phyloP scores from a whole-genome alignment of 345 rosid genomes.

The Clausena lansium region DNA sequence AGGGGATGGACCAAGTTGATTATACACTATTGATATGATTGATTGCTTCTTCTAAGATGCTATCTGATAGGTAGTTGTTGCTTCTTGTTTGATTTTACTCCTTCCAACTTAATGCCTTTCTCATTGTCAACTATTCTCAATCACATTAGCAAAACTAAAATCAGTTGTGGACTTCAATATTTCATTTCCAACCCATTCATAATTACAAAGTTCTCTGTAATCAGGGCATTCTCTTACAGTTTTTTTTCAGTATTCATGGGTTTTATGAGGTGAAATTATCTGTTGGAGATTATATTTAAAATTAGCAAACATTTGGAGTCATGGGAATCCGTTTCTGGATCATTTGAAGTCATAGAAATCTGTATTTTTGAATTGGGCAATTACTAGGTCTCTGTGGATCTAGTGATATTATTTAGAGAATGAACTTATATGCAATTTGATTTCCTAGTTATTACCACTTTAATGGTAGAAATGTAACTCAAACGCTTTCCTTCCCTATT shows the following conservation, averaged over 20 bases:
- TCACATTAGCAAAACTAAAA: slow-evolving; percentile 5
- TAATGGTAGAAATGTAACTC: not conserved
- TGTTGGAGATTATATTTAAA: not conserved
- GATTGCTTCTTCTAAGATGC: slow-evolving; percentile 13
- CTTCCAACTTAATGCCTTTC: slow-evolving; percentile 7
- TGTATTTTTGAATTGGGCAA: not conserved
- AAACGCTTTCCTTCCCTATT: not conserved
- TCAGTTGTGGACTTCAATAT: slow-evolving; percentile 8
- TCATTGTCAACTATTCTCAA: slow-evolving; percentile 21
- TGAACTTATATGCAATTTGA: not conserved
- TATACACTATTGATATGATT: slow-evolving; percentile 1
- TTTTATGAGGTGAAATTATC: not conserved
- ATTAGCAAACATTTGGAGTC: not conserved
- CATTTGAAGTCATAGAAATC: not conserved
- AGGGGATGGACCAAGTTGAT: not conserved
- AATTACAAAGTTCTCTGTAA: slow-evolving; percentile 1
- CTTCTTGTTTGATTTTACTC: slow-evolving; percentile 6
- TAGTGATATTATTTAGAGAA: not conserved
- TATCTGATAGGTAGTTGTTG: slow-evolving; percentile 21
- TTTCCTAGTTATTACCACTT: not conserved
- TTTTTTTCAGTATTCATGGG: not conserved
- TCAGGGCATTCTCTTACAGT: slow-evolving; percentile 5
- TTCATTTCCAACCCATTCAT: not conserved
- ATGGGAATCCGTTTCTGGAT: not conserved
- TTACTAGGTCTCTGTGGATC: not conserved